Conservation (phyloP, 768 basidiomycete genomes). For the Mycena maculata region DNA sequence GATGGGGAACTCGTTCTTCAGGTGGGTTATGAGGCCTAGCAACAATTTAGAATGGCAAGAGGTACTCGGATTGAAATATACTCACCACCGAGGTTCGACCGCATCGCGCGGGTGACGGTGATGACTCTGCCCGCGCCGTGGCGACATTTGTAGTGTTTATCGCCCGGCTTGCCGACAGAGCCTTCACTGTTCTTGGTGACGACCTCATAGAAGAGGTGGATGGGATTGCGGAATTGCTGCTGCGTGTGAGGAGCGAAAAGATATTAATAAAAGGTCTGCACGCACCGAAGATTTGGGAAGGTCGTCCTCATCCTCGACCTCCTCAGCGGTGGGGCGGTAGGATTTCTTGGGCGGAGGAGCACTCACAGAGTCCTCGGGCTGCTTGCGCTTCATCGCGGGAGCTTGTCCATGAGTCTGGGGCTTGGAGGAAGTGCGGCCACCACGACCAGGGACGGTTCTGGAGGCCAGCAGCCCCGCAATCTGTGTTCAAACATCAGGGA, state of each 20-base stretch:
- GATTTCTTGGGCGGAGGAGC: background rate
- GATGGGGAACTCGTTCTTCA: no score
- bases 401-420: background rate
- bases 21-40: no score
- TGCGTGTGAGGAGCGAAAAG: background rate
- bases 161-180: background rate
- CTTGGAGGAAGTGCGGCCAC: background rate
- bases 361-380: background rate
- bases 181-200: background rate
- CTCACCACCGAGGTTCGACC: background rate
- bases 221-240: background rate
- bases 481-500: background rate
- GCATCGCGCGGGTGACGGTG: background rate
- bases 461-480: background rate
- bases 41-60: no score
- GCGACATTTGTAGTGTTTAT: slow-evolving; percentile 8
- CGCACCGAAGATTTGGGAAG: background rate
- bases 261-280: background rate
- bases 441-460: background rate
- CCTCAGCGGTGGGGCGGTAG: background rate
- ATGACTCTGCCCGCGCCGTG: slow-evolving; percentile 2
- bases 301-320: slow-evolving; percentile 2
- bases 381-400: background rate
- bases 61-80: no score
- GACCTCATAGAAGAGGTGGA: background rate